Base-by-base conservation (phyloP, 2,329 filamentous ascomycete species). In the Cercospora zeae-maydis region DNA sequence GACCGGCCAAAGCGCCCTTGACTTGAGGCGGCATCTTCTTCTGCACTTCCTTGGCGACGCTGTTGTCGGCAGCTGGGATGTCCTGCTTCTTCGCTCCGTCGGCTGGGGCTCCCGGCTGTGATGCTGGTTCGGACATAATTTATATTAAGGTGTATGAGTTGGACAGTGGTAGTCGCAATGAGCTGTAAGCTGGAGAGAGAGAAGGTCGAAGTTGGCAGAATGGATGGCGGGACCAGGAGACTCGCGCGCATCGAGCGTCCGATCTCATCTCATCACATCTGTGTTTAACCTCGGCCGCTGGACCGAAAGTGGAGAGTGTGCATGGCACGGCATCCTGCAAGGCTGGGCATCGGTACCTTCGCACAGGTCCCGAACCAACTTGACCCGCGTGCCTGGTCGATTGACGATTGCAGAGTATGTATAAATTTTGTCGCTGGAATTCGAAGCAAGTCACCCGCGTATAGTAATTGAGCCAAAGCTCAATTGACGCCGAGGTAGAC, bases 101-200 rank as follows among this genome's bases (percentile, higher is more conserved):
- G 52, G 70, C 66, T 30, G 76, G 76, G 30, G 72, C 77, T 34
- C 74, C 75, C 27, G 75, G 74, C 62, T 78, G 73, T 21, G 69
- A 69, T 13, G 69, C 69, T 54, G 75, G 68, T 64, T 77, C 75
- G 51, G 76, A 75, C 77, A 78, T 78, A 24, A 14, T 42, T 16
- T 51, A 6, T 66, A 34, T 13, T 21, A 16, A 3, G 19, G 42
- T 11, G 42, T 49, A 19, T 27, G 21, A 14, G 14, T 30, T 21
- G 42, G n/a, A 27, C 42, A 13, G 42, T 27, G 10, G 21, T 30
- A 19, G 8, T n/a, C 13, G 31, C 42, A 49, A 27, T 14, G 21
- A 49, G 19, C 42, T 27, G 42, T 30, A 19, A 27, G 6, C 31
- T 21, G 27, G 49, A 34, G n/a, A 33, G 24, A 9, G 21, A 21